Evolutionary conservation across 805 yeast genomes (phyloP).

Genomic region (Suhomyces faveliae): DNA sequence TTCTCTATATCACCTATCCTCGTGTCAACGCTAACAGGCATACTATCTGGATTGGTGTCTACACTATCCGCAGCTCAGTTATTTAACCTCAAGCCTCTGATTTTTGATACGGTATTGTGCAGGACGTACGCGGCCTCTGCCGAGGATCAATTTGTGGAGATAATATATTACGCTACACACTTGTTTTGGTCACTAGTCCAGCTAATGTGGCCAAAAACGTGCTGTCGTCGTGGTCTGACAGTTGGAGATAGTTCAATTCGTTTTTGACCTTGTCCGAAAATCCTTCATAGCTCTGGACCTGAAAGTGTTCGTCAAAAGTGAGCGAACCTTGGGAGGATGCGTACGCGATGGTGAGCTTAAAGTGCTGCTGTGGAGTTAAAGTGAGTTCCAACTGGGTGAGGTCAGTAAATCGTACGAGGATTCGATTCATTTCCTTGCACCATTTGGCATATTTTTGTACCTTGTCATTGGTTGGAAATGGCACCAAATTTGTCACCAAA

Average conservation of each 20-base stretch:
- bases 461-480: slow-evolving; percentile 6
- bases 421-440: slow-evolving; percentile 23
- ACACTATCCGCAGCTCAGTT: background rate
- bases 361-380: background rate
- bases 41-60: background rate
- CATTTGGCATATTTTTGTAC: slow-evolving; percentile 20
- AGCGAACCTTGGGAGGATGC: background rate
- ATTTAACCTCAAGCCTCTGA: background rate
- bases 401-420: slow-evolving; percentile 14
- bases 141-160: background rate
- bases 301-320: background rate
- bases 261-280: background rate
- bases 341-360: background rate
- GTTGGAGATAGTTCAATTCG: background rate
- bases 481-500: background rate
- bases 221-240: background rate
- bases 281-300: background rate
- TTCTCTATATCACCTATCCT: background rate
- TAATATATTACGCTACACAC: background rate
- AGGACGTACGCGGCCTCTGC: background rate
- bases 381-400: slow-evolving; percentile 6
- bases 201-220: slow-evolving; percentile 6
- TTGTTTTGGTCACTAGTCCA: background rate
- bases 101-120: background rate
- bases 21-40: background rate